Conservation (phyloP, 768 basidiomycete species). For the Chalciporus sphaerocephalus region DNA sequence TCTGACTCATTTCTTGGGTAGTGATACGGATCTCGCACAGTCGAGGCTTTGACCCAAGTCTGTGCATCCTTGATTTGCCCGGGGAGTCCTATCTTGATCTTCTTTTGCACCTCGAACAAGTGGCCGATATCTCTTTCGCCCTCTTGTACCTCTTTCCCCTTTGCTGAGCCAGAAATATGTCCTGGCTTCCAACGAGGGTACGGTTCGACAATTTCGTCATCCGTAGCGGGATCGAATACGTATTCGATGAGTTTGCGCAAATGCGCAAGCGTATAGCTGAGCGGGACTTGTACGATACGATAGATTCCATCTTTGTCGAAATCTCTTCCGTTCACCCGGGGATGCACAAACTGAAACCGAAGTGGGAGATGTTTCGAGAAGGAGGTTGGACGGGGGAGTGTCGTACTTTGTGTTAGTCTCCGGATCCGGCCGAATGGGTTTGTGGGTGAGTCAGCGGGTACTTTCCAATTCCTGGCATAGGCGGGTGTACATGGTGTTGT, state of each 20-base stretch:
- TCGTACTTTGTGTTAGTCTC: conserved; percentile 34
- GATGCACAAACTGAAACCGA: conserved; percentile 55
- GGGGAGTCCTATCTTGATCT: conserved; percentile 39
- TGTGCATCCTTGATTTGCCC: conserved; percentile 51
- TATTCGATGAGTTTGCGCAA: conserved; percentile 59
- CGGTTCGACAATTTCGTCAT: conserved; percentile 22
- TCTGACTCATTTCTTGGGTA: conserved; percentile 38
- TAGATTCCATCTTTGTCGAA: conserved; percentile 47
- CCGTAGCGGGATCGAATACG: conserved; percentile 41
- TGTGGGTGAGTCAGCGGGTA: conserved; percentile 62
- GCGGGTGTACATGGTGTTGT: conserved; percentile 37
- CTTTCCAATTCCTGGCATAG: conserved; percentile 37
- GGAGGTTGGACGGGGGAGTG: conserved; percentile 40
- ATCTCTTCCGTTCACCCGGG: conserved; percentile 21
- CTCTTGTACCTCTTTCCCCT: conserved; percentile 17
- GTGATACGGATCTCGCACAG: conserved; percentile 45
- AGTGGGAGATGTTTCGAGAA: conserved; percentile 61
- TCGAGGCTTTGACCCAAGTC: conserved; percentile 52
- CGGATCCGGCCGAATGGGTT: conserved; percentile 65
- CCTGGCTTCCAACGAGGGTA: conserved; percentile 19
- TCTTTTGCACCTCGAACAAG: conserved; percentile 56
- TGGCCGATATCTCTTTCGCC: conserved; percentile 36
- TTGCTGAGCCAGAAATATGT: conserved; percentile 21
- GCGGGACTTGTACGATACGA: conserved; percentile 64
- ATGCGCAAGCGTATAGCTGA: conserved; percentile 65